Conservation (phyloP, 106 monocot genomes). For the Allium cepa region DNA sequence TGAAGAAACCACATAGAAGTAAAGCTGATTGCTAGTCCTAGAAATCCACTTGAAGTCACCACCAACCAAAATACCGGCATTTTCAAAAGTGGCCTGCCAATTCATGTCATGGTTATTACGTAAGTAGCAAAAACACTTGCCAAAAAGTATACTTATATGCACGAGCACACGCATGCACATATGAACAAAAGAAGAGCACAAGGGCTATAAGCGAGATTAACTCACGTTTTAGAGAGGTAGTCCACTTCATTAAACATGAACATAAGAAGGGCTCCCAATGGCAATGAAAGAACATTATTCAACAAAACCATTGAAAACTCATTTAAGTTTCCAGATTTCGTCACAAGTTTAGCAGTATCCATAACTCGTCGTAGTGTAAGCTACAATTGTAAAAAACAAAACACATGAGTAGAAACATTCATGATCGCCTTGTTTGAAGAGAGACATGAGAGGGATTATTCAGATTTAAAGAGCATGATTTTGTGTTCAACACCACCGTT, state of each 20-base stretch:
- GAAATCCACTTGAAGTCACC: conserved; percentile 49
- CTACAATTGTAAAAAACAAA: conserved; percentile 13
- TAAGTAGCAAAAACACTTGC: not conserved
- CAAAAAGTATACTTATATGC: too few relatives aligned
- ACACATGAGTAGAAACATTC: too few relatives aligned
- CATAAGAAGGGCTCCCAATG: conserved; percentile 45
- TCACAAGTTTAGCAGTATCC: conserved; percentile 60
- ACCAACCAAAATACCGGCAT: conserved; percentile 59
- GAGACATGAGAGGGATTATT: not conserved
- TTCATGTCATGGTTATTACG: not conserved
- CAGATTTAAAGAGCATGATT: not conserved
- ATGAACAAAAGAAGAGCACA: not conserved
- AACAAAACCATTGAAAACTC: conserved; percentile 70
- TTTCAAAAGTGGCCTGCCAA: conserved; percentile 35
- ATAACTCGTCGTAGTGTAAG: conserved; percentile 49
- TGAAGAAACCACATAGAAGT: conserved; percentile 81
- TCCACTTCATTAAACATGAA: conserved; percentile 44
- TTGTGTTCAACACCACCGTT: not conserved
- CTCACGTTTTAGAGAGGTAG: conserved; percentile 58
- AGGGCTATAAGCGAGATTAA: conserved; percentile 2
- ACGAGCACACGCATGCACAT: too few relatives aligned
- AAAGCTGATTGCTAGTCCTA: conserved; percentile 69
- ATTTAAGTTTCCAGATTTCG: conserved; percentile 66
- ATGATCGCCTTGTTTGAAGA: too few relatives aligned
- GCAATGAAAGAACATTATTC: conserved; percentile 57